Evolutionary conservation across 2,329 filamentous ascomycete genomes (phyloP).

Genomic region (Alternaria angustiovoidea): DNA sequence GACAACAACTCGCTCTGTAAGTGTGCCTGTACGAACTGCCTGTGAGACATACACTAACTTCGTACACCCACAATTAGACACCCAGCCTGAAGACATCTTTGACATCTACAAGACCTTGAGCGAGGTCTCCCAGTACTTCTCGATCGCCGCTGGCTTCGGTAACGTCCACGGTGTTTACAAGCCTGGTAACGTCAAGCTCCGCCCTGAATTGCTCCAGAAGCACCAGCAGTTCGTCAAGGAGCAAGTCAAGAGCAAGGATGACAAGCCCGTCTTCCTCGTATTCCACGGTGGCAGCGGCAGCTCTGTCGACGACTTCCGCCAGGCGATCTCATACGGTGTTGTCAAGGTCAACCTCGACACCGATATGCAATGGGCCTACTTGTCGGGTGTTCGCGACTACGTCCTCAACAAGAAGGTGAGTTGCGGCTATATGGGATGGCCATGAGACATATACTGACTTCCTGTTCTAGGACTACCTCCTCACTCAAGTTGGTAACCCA

Average conservation of each 20-base stretch:
- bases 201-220: conserved; percentile 94
- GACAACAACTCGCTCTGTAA: conserved; percentile 83
- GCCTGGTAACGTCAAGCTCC: conserved; percentile 67
- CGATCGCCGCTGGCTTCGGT: conserved; percentile 82
- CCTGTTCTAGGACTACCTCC: not conserved
- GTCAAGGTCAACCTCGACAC: conserved; percentile 99
- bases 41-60: not conserved
- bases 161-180: conserved; percentile 89
- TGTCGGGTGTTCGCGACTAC: conserved; percentile 92
- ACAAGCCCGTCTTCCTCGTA: conserved; percentile 89
- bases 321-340: conserved; percentile 73
- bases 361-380: conserved; percentile 91
- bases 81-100: conserved; percentile 39
- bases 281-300: conserved; percentile 98
- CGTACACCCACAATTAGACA: not conserved
- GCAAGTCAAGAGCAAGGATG: conserved; percentile 56
- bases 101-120: conserved; percentile 55
- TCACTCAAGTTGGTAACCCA: conserved; percentile 74
- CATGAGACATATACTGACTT: not conserved
- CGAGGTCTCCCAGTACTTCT: conserved; percentile 59
- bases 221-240: conserved; percentile 93
- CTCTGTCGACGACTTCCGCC: conserved; percentile 82
- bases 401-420: conserved; percentile 75
- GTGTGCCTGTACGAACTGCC: not conserved
- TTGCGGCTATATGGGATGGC: conserved; percentile 46